Base-by-base conservation (phyloP, 2,329 filamentous ascomycete genomes). In the Aspergillus arachidicola region DNA sequence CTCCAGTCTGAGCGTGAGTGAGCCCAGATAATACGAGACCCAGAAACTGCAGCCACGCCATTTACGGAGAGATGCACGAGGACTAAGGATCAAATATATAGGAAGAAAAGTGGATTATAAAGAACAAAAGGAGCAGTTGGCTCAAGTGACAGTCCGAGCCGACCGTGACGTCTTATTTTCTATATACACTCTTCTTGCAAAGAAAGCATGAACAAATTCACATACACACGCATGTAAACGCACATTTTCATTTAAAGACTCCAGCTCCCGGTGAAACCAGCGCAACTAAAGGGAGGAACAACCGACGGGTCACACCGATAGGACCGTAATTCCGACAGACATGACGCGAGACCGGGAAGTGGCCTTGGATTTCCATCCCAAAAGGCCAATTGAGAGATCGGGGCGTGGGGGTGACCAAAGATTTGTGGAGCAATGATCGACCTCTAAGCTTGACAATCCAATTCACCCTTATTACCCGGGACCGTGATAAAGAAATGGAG, bases 1-100 rank as follows among this genome's bases (percentile, higher is more conserved):
- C 66, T 23, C 75, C 73, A 1, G 66, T 67, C 59, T 76, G 74
- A 10, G 70, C 69, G 46, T 54, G 55, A 32, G 61, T 63, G 28
- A 64, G 19, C 23, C 59, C 61, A 43, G 59, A 61, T 32, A 69
- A 19, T 26, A 68, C 59, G 6, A 41, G 45, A 26, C 30, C n/a
- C 30, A 63, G 48, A 16, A 54, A 41, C 2, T 48, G 26, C 14
- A 36, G n/a, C 32, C 48, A 34, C 46, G 43, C 58, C 50, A 62
- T 60, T 21, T 7, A 50, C n/a, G 26, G 21, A 6, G 19, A 32
- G 6, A 14, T 36, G 11, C 30, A 55, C 5, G 32, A 58, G 41
- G 43, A 23, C 21, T 21, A 46, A 23, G 43, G n/a, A 46, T 23
- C 43, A 23, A 11, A 46, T 41, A 41, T 41, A n/a, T 41, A 41